Base-by-base conservation (phyloP, 805 yeast genomes). In the Allodekkera sacchari region DNA sequence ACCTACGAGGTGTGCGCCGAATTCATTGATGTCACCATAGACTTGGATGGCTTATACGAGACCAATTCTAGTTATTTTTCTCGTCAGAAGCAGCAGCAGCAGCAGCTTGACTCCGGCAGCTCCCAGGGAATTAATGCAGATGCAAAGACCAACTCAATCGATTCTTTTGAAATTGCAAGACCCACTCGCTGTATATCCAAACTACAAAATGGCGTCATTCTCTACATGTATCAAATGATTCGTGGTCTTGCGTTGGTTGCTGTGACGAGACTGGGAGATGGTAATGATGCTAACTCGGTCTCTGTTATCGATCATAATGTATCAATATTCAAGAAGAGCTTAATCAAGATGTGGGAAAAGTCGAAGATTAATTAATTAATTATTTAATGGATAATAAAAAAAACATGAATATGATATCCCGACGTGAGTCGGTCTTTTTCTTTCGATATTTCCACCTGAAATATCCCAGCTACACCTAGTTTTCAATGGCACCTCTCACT, bases 1-100 rank as follows among this genome's bases (percentile, higher is more conserved):
- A 83, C 94, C 0, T 92, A 92, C 53, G 96, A 92, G 53, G 94
- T 89, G 2, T 92, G 97, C 56, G 94, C 96, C 0, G 97, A 92
- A 50, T 92, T 92, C 50, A 89, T 92, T 28, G 97, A 92, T 54
- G 92, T 89, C 11, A 79, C 95, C 3, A 79, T 87, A 17, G 97
- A 92, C 50, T 60, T 92, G 41, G 88, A 84, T 45, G 82, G 81
- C 31, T 53, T 82, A 27, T 80, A 82, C 43, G 70, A 71, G 30
- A 25, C 35, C n/a, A 30, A 34, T 18, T 35, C 21, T 23, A 28
- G 21, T 9, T n/a, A 13, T 3, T 16, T 25, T 12, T 11, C 9
- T 9, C 13, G 7, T 9, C 8, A 25, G 18, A 13, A 8, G 7
- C 18, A 18, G 7, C 7, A 15, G 15, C 9, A 8, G 12, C 19